phyloP scores from a whole-genome alignment of 2,329 filamentous ascomycete genomes.

The Diaporthe ilicicola region DNA sequence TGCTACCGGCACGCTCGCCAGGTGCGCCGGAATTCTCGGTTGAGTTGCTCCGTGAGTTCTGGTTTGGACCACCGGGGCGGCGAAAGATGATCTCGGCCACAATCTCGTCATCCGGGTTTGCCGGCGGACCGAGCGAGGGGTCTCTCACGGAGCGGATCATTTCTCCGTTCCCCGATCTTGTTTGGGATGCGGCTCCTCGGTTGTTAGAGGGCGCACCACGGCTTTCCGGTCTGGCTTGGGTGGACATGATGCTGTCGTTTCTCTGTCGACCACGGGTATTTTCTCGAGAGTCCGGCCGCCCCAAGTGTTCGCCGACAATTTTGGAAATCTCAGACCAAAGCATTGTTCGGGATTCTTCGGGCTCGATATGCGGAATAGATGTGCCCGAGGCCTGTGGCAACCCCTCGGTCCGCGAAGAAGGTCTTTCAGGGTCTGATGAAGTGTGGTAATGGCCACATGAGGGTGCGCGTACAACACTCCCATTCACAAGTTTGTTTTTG shows the following conservation, averaged over 20 bases:
- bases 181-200: not conserved
- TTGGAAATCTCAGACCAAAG: conserved; percentile 28
- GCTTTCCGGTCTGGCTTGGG: not conserved
- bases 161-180: not conserved
- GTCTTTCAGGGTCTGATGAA: not conserved
- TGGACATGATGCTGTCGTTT: not conserved
- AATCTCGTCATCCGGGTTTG: conserved; percentile 24
- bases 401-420: not conserved
- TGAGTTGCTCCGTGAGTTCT: not conserved
- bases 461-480: not conserved
- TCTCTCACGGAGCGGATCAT: conserved; percentile 22
- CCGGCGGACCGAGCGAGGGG: conserved; percentile 7
- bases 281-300: not conserved
- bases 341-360: conserved; percentile 23
- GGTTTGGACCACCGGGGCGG: not conserved
- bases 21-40: not conserved
- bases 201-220: not conserved
- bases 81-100: conserved; percentile 29
- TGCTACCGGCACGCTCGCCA: not conserved
- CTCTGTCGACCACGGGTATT: conserved; percentile 22
- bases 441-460: not conserved
- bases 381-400: not conserved
- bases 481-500: not conserved
- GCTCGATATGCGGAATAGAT: conserved; percentile 13
- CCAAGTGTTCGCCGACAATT: conserved; percentile 21